Evolutionary conservation across 805 yeast species (phyloP).

Genomic region (Candida insectalens): DNA sequence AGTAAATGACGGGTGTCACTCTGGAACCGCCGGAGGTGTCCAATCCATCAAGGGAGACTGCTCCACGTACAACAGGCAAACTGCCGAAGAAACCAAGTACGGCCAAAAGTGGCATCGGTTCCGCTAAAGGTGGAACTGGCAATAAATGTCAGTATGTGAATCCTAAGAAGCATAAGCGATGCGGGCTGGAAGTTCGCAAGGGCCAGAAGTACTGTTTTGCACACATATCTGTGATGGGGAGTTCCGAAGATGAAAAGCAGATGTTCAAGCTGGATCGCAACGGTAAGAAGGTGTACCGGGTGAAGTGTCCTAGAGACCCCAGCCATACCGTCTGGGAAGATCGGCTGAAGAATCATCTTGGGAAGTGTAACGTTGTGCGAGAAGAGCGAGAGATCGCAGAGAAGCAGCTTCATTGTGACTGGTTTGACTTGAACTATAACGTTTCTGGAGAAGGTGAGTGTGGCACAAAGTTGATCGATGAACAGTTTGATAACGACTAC

Average conservation of each 20-base stretch:
- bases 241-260: constrained; percentile 4
- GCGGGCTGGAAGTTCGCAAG: constrained; percentile 50
- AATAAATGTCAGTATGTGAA: constrained; percentile 39
- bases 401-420: constrained; percentile 20
- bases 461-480: background rate
- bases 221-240: constrained; percentile 27
- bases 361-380: constrained; percentile 45
- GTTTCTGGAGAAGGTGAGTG: constrained; percentile 10
- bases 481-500: constrained; percentile 11
- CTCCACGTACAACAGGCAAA: too few species aligned
- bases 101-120: constrained; percentile 1
- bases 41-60: too few species aligned
- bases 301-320: constrained; percentile 72
- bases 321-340: constrained; percentile 63
- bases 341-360: constrained; percentile 45
- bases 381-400: constrained; percentile 25
- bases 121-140: too few species aligned
- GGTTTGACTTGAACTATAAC: constrained; percentile 45
- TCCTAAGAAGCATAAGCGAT: constrained; percentile 40
- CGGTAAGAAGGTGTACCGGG: constrained; percentile 29
- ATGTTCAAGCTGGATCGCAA: constrained; percentile 13
- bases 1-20: too few species aligned
- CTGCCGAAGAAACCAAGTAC: background rate
- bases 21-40: too few species aligned
- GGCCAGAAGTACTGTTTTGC: constrained; percentile 50